These are phyloP conservation scores for Halophytophthora batemanensis DNA, from an alignment of 352 stramenopile genomes.

Conservation along the genomic window DNA sequence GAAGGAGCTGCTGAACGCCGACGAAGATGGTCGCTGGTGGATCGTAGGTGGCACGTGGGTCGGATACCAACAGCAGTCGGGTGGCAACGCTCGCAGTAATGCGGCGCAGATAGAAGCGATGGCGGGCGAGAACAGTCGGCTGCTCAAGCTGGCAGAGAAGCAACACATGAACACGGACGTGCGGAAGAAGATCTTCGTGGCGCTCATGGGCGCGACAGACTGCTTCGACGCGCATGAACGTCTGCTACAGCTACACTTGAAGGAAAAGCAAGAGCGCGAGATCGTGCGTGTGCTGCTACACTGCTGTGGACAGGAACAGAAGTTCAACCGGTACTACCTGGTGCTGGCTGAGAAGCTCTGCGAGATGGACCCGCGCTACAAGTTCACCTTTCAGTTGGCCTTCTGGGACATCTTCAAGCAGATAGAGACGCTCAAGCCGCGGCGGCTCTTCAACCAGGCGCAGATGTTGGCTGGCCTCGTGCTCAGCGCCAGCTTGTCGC, in stretches of 20 bases:
- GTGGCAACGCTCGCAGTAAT: slow-evolving; percentile 17
- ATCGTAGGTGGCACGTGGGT: slow-evolving; percentile 95
- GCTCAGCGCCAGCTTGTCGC: slow-evolving; percentile 51
- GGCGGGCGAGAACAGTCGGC: slow-evolving; percentile 46
- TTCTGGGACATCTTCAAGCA: slow-evolving; percentile 98
- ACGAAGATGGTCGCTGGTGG: slow-evolving; percentile 95
- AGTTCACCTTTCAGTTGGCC: slow-evolving; percentile 95
- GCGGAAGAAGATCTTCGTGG: slow-evolving; percentile 95
- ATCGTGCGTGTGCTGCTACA: slow-evolving; percentile 95
- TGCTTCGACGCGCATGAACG: slow-evolving; percentile 96
- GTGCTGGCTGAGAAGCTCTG: slow-evolving; percentile 92
- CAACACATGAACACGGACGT: slow-evolving; percentile 98
- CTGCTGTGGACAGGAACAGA: slow-evolving; percentile 81
- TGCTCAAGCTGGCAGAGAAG: slow-evolving; percentile 92
- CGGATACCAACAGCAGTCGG: slow-evolving; percentile 46
- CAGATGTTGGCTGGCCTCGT: slow-evolving; percentile 83
- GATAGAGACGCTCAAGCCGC: slow-evolving; percentile 67
- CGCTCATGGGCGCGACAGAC: slow-evolving; percentile 95
- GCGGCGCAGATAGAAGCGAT: slow-evolving; percentile 22
- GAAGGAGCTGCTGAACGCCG: slow-evolving; percentile 69
- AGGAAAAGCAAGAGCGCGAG: slow-evolving; percentile 92
- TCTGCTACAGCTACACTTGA: slow-evolving; percentile 86
- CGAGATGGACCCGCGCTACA: slow-evolving; percentile 92
- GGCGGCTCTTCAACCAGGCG: slow-evolving; percentile 90
- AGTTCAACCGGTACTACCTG: slow-evolving; percentile 96